Evolutionary conservation across 805 yeast genomes (phyloP).

Genomic region (Yamadazyma kitorensis): DNA sequence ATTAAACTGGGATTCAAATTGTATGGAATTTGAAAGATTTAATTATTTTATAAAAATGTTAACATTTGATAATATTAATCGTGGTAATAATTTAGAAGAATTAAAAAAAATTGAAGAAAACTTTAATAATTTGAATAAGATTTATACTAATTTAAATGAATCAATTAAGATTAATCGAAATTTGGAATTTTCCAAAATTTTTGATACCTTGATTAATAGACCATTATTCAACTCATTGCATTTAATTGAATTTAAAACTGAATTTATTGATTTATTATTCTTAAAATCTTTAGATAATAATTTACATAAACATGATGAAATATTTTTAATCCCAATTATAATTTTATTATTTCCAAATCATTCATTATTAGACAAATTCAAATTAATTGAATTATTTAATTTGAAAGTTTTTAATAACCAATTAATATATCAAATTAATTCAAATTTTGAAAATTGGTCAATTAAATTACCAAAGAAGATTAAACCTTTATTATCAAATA

Average conservation of each 20-base stretch:
- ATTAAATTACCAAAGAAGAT: conserved; percentile 18
- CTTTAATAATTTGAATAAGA: conserved; percentile 18
- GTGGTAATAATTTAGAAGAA: conserved; percentile 12
- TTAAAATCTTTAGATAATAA: conserved; percentile 38
- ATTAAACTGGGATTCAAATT: conserved; percentile 37
- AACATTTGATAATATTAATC: not conserved
- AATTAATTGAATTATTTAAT: conserved; percentile 33
- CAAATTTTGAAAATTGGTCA: conserved; percentile 26
- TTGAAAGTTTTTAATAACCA: conserved; percentile 28
- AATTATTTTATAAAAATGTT: conserved; percentile 28
- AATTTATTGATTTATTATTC: conserved; percentile 32
- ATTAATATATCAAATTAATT: conserved; percentile 24
- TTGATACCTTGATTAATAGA: conserved; percentile 21
- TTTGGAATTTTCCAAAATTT: conserved; percentile 28
- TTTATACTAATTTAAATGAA: conserved; percentile 23
- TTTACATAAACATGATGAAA: conserved; percentile 37
- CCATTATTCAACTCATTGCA: conserved; percentile 29
- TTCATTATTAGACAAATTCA: conserved; percentile 23
- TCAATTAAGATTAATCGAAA: conserved; percentile 29
- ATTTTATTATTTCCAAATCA: conserved; percentile 27
- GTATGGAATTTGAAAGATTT: conserved; percentile 24
- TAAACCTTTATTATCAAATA: conserved; percentile 22
- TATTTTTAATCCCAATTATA: conserved; percentile 36
- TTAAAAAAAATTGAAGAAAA: conserved; percentile 17
- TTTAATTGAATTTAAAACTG: conserved; percentile 17